A percentile compares a stretch with the other conserved stretches of the same genome.
Conservation (phyloP, 2,329 filamentous ascomycete genomes). For the Ophiostoma sp. region DNA sequence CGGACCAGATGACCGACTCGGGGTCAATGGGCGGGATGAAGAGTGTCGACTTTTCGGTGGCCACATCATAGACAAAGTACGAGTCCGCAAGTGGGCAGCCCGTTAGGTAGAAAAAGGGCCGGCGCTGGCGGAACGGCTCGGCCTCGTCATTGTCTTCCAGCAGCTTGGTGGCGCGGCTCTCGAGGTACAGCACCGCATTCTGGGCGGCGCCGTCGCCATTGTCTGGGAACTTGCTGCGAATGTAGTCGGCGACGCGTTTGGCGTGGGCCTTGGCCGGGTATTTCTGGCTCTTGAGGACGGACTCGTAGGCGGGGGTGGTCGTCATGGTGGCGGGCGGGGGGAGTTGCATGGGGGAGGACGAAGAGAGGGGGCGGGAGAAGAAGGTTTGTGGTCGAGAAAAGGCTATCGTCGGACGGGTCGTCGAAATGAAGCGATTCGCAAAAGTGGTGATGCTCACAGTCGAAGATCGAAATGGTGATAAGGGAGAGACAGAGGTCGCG, state of each 20-base stretch:
- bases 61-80: constrained; percentile 77
- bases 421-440: neutral
- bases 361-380: neutral
- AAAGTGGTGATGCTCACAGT: neutral
- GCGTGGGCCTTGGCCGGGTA: constrained; percentile 88
- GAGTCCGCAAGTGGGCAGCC: constrained; percentile 80
- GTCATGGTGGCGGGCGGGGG: constrained; percentile 21
- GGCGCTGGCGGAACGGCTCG: constrained; percentile 80
- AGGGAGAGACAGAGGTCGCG: neutral
- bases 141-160: constrained; percentile 88
- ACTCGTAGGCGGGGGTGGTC: constrained; percentile 34
- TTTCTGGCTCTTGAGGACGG: constrained; percentile 57
- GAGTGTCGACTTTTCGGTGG: constrained; percentile 70
- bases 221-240: constrained; percentile 66
- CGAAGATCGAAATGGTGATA: neutral
- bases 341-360: constrained; percentile 41
- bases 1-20: constrained; percentile 92
- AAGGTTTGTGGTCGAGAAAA: neutral
- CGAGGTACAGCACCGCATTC: constrained; percentile 79
- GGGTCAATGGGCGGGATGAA: constrained; percentile 89
- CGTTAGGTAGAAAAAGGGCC: constrained; percentile 92
- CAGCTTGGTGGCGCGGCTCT: constrained; percentile 77
- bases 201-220: constrained; percentile 39
- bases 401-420: neutral
- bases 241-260: constrained; percentile 75